Evolutionary conservation across 2,329 filamentous ascomycete genomes (phyloP), one percentile per base, ranked within the genome.

Genomic region (Cercospora janseana): DNA sequence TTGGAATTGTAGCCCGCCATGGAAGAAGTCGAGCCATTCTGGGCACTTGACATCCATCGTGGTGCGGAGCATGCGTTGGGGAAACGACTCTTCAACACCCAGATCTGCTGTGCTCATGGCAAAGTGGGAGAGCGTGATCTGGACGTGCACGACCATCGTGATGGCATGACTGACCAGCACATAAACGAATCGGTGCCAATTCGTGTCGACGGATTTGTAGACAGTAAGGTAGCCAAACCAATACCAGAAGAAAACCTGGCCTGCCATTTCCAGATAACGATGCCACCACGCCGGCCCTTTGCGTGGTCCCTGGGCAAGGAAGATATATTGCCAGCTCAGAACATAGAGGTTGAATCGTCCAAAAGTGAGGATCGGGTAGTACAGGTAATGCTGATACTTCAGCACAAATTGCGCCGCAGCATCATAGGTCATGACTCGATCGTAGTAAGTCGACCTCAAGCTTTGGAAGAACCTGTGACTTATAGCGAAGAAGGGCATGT

Each of bases 41-140:
- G 85, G 85, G 67, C 84, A 87, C 60, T 86, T 82, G 40, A 88
- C 80, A 60, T 88, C 85, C 83, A 87, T 86, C 20, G 83, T 87
- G 3, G 84, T 87, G 35, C 84, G 77, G 28, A 87, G 71, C 75
- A 85, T 83, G 61, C 81, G 81, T 70, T 86, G 82, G 0, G 83
- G 74, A 62, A 87, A 87, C 0, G 81, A 84, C 63, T 87, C 84
- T 47, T 74, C 71, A 38, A 80, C 76, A 52, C 82, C 82, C 2
- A 86, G 73, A 55, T 86, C 81, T 0, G 79, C 70, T 2, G 81
- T 85, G 18, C 80, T 81, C 83, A 87, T 88, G 52, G 80, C 84
- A 74, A 84, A 87, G 69, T 88, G 85, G 1, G 79, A 83, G 6
- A 87, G 77, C 0, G 83, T 87, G 65, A 88, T 86, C 60, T 87